Percentiles rank a stretch among this genome's conserved stretches.
phyloP scores from a whole-genome alignment of 179 eudicot genomes.

The Vitellaria paradoxa region DNA sequence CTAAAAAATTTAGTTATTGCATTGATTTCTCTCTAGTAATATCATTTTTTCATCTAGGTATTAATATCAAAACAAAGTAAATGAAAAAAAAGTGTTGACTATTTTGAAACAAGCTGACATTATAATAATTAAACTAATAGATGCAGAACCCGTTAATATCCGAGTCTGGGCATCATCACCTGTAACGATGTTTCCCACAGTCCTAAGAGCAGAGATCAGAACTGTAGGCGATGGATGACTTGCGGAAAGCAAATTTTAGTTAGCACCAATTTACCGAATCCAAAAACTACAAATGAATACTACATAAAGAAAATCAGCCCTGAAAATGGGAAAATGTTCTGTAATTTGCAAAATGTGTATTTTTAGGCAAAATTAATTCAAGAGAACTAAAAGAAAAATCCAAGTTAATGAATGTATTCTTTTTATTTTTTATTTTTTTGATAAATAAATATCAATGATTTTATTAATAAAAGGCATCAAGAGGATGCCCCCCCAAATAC shows the following conservation, averaged over 20 bases:
- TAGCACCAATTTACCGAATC: background rate
- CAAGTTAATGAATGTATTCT: background rate
- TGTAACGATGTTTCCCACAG: constrained; percentile 65
- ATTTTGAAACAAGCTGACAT: constrained; percentile 2
- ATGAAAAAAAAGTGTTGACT: background rate
- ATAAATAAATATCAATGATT: too few relatives aligned
- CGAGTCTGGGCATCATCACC: constrained; percentile 65
- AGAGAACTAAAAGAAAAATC: background rate
- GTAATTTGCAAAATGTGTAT: too few relatives aligned
- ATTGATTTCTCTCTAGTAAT: background rate
- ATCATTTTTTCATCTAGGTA: background rate
- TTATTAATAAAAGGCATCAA: too few relatives aligned
- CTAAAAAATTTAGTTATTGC: background rate
- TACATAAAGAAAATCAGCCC: background rate
- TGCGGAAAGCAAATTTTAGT: background rate
- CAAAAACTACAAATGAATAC: constrained; percentile 32
- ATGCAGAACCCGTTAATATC: constrained; percentile 17
- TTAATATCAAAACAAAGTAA: background rate
- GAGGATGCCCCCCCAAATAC: too few relatives aligned
- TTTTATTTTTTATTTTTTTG: too few relatives aligned
- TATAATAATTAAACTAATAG: background rate
- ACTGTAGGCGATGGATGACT: constrained; percentile 19
- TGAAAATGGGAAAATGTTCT: too few relatives aligned
- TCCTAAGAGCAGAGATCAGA: constrained; percentile 40
- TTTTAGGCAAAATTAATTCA: constrained; percentile 13